Evolutionary conservation across 164 flowering plant species (phyloP), one percentile per base, ranked within the genome.

Genomic region (Macadamia tetraphylla): DNA sequence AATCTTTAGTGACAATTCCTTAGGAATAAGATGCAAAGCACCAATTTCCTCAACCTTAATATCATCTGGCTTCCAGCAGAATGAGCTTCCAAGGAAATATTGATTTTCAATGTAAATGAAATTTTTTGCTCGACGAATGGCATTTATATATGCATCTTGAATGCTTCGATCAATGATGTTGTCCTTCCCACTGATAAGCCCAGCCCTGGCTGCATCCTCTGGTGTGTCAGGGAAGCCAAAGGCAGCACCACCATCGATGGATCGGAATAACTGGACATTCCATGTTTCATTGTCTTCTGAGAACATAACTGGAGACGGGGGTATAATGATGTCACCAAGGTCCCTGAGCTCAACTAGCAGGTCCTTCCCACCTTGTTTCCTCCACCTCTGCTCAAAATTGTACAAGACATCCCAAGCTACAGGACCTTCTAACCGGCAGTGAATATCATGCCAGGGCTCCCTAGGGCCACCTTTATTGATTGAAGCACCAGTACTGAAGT

Each of bases 391-490:
- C 71, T 87, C 94, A 43, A 87, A 89, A 64, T 89, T 89, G 71
- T 72, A 78, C 57, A 89, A 46, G 31, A 89, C 88, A 80, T 89
- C 94, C 94, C 91, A 89, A 9, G 94, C 91, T 17, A 82, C 73
- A 52, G 88, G 86, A 35, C 94, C 94, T 73, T 89, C 94, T 0
- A 89, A 74, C 42, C 70, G 65, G 61, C 87, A 84, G 49, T 89
- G 94, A 58, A 83, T 79, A 68, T 89, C 94, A 69, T 89, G 94
- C 94, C 94, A 87, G 1, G 94, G 94, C 76, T 89, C 94, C 48
- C 94, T 78, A 14, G 91, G 94, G 29, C 94, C 94, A 6, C 94
- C 94, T 68, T 84, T 86, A 10, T 3, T 53, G 48, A 87, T 81
- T 2, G 84, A 78, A 35, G 91, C 66, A 30, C 83, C 85, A 11